Evolutionary conservation across 768 basidiomycete species (phyloP).

Genomic region (Strobilomyces dryophilus): DNA sequence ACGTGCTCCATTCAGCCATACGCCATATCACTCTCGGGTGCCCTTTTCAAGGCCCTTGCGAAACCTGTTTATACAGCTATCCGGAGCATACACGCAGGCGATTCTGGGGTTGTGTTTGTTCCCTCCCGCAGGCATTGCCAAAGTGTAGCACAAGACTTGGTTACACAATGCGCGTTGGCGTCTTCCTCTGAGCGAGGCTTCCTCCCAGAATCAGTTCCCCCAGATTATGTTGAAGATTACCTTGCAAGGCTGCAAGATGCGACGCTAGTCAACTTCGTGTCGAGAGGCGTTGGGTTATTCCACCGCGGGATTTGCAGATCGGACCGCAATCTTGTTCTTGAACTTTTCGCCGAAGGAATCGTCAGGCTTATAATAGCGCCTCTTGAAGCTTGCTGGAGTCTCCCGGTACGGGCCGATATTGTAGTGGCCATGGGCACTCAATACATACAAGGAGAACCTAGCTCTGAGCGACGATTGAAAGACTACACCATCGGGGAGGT

Average conservation of each 20-base stretch:
- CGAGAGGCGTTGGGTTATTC: slow-evolving; percentile 86
- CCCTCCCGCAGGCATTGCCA: slow-evolving; percentile 79
- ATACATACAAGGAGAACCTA: slow-evolving; percentile 52
- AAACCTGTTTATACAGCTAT: slow-evolving; percentile 86
- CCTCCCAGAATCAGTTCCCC: slow-evolving; percentile 45
- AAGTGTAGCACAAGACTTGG: slow-evolving; percentile 72
- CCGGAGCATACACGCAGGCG: slow-evolving; percentile 38
- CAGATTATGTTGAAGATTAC: slow-evolving; percentile 56
- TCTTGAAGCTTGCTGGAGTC: slow-evolving; percentile 80
- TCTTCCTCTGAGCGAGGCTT: slow-evolving; percentile 67
- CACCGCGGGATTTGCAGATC: slow-evolving; percentile 63
- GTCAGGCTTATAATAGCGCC: slow-evolving; percentile 79
- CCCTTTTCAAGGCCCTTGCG: slow-evolving; percentile 87
- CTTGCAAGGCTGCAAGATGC: slow-evolving; percentile 57
- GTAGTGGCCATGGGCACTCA: slow-evolving; percentile 95
- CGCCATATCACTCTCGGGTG: slow-evolving; percentile 79
- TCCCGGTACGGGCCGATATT: slow-evolving; percentile 77
- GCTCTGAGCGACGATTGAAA: slow-evolving; percentile 59
- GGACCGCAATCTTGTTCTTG: slow-evolving; percentile 72
- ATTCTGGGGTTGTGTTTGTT: slow-evolving; percentile 77
- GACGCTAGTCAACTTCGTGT: slow-evolving; percentile 64
- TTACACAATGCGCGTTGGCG: slow-evolving; percentile 82
- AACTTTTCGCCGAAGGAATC: slow-evolving; percentile 77
- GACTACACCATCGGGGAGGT: slow-evolving; percentile 83
- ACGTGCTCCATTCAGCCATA: slow-evolving; percentile 68